Conservation (phyloP, 1,284 basidiomycete species). For the Bjerkandera adusta region DNA sequence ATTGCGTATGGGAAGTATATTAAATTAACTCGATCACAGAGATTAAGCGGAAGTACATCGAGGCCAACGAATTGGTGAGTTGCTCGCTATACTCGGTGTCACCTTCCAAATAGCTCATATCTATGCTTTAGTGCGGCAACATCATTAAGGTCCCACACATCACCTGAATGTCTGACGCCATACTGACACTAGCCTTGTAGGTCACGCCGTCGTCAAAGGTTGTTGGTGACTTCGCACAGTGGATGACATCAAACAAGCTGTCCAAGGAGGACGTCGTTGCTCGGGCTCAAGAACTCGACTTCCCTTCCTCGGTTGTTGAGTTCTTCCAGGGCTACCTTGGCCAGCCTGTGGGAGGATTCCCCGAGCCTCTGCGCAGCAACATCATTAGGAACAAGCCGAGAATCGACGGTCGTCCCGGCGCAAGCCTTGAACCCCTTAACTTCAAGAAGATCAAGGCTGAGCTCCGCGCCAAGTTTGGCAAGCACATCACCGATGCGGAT, state of each 20-base stretch:
- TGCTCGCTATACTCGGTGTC: slow-evolving; percentile 1
- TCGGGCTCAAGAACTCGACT: slow-evolving; percentile 89
- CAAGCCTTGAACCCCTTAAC: slow-evolving; percentile 84
- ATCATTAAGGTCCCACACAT: slow-evolving; percentile 76
- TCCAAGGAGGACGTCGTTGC: slow-evolving; percentile 85
- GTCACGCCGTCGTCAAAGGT: slow-evolving; percentile 99
- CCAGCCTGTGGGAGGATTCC: slow-evolving; percentile 97
- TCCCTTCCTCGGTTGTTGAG: slow-evolving; percentile 95
- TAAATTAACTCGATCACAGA: slow-evolving; percentile 44
- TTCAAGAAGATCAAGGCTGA: slow-evolving; percentile 97
- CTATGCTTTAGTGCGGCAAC: slow-evolving; percentile 82
- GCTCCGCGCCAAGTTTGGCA: slow-evolving; percentile 91
- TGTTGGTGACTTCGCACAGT: slow-evolving; percentile 98
- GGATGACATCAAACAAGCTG: slow-evolving; percentile 96
- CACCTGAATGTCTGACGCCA: neutral
- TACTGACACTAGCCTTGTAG: slow-evolving; percentile 29
- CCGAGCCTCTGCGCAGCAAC: slow-evolving; percentile 89
- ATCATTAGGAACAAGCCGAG: slow-evolving; percentile 94
- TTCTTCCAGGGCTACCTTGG: slow-evolving; percentile 99
- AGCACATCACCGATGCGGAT: slow-evolving; percentile 90
- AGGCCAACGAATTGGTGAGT: slow-evolving; percentile 88
- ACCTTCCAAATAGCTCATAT: slow-evolving; percentile 16
- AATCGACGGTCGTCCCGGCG: slow-evolving; percentile 93
- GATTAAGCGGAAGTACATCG: slow-evolving; percentile 98
- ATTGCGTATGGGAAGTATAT: slow-evolving; percentile 10